phyloP scores from a whole-genome alignment of 345 rosid species.

The Mallotus nudiflorus region DNA sequence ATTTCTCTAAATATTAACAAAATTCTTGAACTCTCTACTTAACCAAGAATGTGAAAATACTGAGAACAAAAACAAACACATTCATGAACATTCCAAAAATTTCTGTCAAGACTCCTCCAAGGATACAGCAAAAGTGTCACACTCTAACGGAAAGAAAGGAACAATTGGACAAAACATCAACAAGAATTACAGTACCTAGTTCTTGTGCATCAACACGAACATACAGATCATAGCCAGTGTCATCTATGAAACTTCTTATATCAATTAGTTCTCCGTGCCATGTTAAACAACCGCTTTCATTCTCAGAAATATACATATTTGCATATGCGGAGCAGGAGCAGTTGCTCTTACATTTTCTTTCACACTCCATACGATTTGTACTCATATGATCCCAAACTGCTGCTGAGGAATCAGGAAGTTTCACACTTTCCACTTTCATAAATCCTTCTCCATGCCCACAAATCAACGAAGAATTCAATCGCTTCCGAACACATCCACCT shows the following conservation, averaged over 20 bases:
- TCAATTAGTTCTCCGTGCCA: constrained; percentile 26
- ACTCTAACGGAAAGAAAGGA: no score
- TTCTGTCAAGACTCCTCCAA: no score
- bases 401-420: constrained; percentile 6
- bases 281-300: not conserved
- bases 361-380: constrained; percentile 1
- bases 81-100: no score
- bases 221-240: not conserved
- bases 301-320: not conserved
- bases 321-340: constrained; percentile 4
- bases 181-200: constrained; percentile 15
- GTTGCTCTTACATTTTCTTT: not conserved
- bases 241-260: not conserved
- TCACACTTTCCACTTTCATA: not conserved
- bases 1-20: no score
- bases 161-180: no score
- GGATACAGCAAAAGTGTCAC: no score
- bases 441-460: constrained; percentile 3
- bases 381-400: not conserved
- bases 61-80: no score
- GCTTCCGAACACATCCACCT: constrained; percentile 18
- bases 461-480: no score
- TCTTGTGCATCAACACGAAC: constrained; percentile 14
- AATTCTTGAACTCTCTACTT: no score
- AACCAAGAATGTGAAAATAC: no score